Evolutionary conservation across 257 asterid genomes (phyloP).

Genomic region (Solanum chiquidenum): DNA sequence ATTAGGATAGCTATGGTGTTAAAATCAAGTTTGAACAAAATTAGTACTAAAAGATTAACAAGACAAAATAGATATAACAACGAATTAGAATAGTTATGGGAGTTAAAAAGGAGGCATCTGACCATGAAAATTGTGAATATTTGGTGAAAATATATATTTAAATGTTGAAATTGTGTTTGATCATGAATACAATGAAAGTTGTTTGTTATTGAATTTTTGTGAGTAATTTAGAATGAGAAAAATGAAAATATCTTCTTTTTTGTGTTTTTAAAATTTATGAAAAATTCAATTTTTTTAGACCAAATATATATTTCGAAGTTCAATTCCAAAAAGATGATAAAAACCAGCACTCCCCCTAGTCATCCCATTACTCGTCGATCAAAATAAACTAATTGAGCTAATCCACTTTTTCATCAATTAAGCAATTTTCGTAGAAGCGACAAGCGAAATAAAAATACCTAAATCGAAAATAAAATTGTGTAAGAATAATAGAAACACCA

Average conservation of each 20-base stretch:
- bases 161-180: too few relatives aligned
- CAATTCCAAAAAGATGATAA: too few relatives aligned
- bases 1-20: background rate
- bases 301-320: background rate
- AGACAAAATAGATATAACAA: background rate
- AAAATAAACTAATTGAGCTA: background rate
- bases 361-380: too few relatives aligned
- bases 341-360: background rate
- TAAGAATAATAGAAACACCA: too few relatives aligned
- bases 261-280: background rate
- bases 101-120: background rate
- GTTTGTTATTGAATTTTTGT: too few relatives aligned
- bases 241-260: background rate
- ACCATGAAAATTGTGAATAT: background rate
- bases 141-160: background rate
- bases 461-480: too few relatives aligned
- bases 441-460: accelerated
- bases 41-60: background rate
- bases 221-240: too few relatives aligned
- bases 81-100: background rate
- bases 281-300: too few relatives aligned
- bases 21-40: background rate
- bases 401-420: too few relatives aligned
- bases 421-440: too few relatives aligned
- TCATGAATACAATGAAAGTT: too few relatives aligned